phyloP scores from a whole-genome alignment of 148 eudicot species.

The Chenopodium berlandieri region DNA sequence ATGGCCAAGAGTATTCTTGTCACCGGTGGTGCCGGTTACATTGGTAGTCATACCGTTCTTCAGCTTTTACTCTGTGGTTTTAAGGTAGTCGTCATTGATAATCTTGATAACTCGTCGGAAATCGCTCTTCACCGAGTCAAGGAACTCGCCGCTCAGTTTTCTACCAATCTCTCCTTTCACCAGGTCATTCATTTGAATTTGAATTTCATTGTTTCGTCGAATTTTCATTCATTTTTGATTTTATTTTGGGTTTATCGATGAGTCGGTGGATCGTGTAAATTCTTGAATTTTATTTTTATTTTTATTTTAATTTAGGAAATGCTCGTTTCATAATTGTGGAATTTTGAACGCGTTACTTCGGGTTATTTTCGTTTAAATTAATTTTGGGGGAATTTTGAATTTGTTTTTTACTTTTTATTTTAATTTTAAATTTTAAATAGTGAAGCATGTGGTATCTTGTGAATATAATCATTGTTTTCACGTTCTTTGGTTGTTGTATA shows the following conservation, averaged over 20 bases:
- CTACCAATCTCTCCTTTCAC: conserved; percentile 58
- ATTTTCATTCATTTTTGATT: background rate
- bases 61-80: conserved; percentile 69
- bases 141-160: conserved; percentile 63
- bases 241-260: background rate
- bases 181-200: conserved; percentile 37
- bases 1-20: conserved; percentile 63
- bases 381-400: background rate
- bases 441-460: conserved; percentile 32
- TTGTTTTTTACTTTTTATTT: background rate
- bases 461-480: conserved; percentile 35
- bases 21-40: conserved; percentile 95
- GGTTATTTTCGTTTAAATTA: conserved; percentile 4
- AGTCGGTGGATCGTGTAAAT: conserved; percentile 29
- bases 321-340: background rate
- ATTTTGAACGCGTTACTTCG: background rate
- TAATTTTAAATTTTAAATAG: too few species aligned
- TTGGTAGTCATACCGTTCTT: conserved; percentile 86
- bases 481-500: conserved; percentile 27
- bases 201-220: background rate
- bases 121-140: conserved; percentile 65
- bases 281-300: background rate
- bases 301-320: background rate
- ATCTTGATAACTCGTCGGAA: conserved; percentile 80
- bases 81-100: conserved; percentile 72